Evolutionary conservation across 352 stramenopile species (phyloP).

Genomic region (Phytophthora colocasiae): DNA sequence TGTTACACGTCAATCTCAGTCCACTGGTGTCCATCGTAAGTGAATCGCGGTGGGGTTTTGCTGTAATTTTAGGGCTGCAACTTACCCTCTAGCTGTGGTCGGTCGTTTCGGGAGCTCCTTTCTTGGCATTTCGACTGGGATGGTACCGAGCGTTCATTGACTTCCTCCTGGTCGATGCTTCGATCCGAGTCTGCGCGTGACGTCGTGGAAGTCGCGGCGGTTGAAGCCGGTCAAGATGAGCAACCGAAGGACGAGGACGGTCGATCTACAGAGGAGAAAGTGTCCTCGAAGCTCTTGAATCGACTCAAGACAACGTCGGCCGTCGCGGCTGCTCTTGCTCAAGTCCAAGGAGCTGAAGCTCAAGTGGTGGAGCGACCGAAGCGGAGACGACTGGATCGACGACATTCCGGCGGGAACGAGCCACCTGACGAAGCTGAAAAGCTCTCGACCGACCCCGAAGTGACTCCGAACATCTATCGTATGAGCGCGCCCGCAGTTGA

Average conservation of each 20-base stretch:
- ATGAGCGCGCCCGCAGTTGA: conserved; percentile 21
- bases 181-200: conserved; percentile 23
- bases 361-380: conserved; percentile 23
- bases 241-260: no score
- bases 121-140: conserved; percentile 22
- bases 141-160: conserved; percentile 26
- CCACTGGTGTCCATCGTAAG: no score
- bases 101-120: conserved; percentile 20
- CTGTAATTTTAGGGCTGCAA: conserved; percentile 11
- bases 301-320: conserved; percentile 32
- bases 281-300: conserved; percentile 18
- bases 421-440: conserved; percentile 6
- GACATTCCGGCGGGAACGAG: conserved; percentile 23
- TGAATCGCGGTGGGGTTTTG: no score
- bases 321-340: conserved; percentile 30
- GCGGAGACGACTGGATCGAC: conserved; percentile 14
- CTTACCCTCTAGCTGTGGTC: conserved; percentile 10
- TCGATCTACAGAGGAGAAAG: conserved; percentile 5
- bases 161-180: conserved; percentile 20
- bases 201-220: not conserved
- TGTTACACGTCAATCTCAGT: no score
- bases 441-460: not conserved
- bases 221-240: not conserved
- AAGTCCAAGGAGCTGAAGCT: conserved; percentile 26
- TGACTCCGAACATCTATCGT: conserved; percentile 3